These are phyloP conservation scores for Irpex sp. DNA, from an alignment of 1,284 basidiomycete genomes.

Conservation along the genomic window DNA sequence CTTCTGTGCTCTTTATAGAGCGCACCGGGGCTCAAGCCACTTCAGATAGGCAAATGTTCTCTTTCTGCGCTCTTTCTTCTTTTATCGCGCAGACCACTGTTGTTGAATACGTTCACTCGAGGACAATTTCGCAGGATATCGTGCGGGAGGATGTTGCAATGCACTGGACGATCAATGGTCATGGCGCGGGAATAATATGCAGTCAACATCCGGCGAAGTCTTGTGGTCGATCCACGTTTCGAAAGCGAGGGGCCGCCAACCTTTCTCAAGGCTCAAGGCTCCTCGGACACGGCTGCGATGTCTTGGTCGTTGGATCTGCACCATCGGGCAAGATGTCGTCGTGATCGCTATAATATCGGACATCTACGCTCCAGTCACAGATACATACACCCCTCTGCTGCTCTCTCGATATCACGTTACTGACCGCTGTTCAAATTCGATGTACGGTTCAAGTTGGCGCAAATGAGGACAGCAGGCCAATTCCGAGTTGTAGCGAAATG, in stretches of 20 bases:
- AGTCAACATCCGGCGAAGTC: not conserved
- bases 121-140: not conserved
- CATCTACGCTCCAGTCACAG: not conserved
- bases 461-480: not conserved
- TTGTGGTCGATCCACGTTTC: not conserved
- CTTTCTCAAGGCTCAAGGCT: not conserved
- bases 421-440: too few species aligned
- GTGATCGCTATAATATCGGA: not conserved
- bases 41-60: conserved; percentile 20
- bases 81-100: not conserved
- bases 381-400: not conserved
- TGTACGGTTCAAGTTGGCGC: not conserved
- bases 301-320: conserved; percentile 1
- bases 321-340: conserved; percentile 1
- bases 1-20: conserved; percentile 13
- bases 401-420: too few species aligned
- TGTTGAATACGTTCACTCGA: not conserved
- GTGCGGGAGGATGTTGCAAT: not conserved
- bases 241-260: not conserved
- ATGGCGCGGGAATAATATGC: not conserved
- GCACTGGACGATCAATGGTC: not conserved
- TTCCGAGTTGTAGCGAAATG: not conserved
- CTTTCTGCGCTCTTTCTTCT: not conserved
- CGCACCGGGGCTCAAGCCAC: conserved; percentile 22
- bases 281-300: not conserved